Evolutionary conservation across 805 yeast species (phyloP).

Genomic region (Saccharomycopsis schoenii): DNA sequence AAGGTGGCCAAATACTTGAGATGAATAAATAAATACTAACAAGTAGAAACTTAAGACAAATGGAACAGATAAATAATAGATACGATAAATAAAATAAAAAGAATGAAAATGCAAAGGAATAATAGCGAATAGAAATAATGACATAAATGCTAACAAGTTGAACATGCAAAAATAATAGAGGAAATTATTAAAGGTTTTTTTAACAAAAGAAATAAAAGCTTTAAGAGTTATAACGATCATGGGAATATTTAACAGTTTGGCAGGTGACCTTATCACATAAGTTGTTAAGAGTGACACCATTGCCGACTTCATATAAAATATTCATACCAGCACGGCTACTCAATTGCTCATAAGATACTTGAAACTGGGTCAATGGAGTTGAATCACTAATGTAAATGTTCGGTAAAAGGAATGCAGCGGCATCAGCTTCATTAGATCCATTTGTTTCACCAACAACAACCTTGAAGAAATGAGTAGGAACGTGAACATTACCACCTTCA

Average conservation of each 20-base stretch:
- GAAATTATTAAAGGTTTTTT: neutral
- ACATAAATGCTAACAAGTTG: neutral
- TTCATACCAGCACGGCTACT: constrained; percentile 8
- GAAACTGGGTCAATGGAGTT: constrained; percentile 10
- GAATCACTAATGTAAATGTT: constrained; percentile 9
- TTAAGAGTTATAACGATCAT: constrained; percentile 14
- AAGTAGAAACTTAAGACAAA: neutral
- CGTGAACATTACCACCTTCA: constrained; percentile 47
- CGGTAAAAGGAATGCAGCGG: constrained; percentile 17
- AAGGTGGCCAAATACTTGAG: neutral
- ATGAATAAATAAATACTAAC: neutral
- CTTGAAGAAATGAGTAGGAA: constrained; percentile 22
- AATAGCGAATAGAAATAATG: neutral
- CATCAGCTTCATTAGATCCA: constrained; percentile 8
- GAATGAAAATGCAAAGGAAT: neutral
- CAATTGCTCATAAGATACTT: constrained; percentile 7
- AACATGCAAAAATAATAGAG: neutral
- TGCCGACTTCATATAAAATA: constrained; percentile 7
- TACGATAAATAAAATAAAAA: too few relatives aligned
- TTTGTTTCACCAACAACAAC: constrained; percentile 14
- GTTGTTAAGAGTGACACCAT: constrained; percentile 9
- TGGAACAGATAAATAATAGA: neutral
- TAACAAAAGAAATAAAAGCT: too few relatives aligned
- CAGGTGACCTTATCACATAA: constrained; percentile 16
- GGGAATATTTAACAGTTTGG: constrained; percentile 10